phyloP scores from a whole-genome alignment of 176 grass and related monocot genomes.

The Bolboschoenus planiculmis region DNA sequence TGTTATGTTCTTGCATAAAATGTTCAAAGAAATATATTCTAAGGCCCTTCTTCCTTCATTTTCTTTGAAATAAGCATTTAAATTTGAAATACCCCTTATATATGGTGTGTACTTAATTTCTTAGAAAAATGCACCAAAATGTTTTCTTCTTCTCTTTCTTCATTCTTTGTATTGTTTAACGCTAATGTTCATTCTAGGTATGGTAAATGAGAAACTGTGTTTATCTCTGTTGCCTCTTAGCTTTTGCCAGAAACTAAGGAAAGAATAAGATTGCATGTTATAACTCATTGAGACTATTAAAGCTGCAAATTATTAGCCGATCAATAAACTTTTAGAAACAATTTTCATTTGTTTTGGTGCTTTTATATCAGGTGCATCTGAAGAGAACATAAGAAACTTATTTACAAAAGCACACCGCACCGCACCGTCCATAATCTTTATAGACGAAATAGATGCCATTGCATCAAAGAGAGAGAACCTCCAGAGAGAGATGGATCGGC shows the following conservation, averaged over 20 bases:
- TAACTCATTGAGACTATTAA: neutral
- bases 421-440: conserved; percentile 91
- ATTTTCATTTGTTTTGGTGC: neutral
- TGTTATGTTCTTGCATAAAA: neutral
- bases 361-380: conserved; percentile 49
- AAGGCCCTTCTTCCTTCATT: neutral
- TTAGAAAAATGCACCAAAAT: neutral
- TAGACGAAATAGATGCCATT: conserved; percentile 92
- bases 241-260: neutral
- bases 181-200: no score
- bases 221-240: neutral
- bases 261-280: neutral
- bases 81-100: no score
- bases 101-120: no score
- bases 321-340: neutral
- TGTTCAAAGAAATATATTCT: neutral
- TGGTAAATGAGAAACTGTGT: no score
- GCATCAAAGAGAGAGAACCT: conserved; percentile 88
- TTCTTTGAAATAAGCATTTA: neutral
- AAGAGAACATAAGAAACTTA: conserved; percentile 70
- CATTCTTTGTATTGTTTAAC: no score
- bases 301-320: neutral
- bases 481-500: conserved; percentile 68
- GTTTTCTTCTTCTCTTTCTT: no score
- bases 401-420: conserved; percentile 80